Base-by-base conservation (phyloP, 495 filamentous ascomycete species). In the Symbiotaphrina buchneri region DNA sequence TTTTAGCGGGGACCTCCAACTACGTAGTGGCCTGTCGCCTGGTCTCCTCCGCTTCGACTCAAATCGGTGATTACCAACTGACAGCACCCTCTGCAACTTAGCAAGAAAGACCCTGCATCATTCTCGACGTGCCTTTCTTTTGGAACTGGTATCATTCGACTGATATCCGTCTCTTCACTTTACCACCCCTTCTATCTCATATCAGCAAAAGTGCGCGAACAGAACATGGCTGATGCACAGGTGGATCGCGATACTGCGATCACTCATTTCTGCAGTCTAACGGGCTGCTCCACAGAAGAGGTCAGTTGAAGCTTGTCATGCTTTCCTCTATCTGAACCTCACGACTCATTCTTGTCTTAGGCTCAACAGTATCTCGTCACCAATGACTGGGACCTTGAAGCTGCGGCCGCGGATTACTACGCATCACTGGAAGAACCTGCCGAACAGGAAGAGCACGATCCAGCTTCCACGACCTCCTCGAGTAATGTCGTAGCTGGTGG, bases 251-350 rank as follows among this genome's bases (percentile, higher is more conserved):
- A 84, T 48, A 59, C 63, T 40, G 51, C 77, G 35, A 69, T 87
- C 37, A 61, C 63, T 40, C 58, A 74, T 47, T 83, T 93, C 51
- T 69, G 68, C 47, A 55, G 55, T 31, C 56, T 92, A 43, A 85
- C 82, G 2, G 68, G 71, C 15, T 59, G 63, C 13, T 49, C 59
- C 6, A 48, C 73, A 3, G 52, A 69, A 23, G 61, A 72, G 47
- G 83, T 85, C 60, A 43, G 56, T 39, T 37, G 17, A 14, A 6
- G 7, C 21, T 13, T 3, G 19, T 26, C 2, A 46, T 21, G 1
- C 17, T 19, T 1, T 17, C 8, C 32, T 14, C 10, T 4, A 16
- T 25, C 10, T 21, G 5, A 6, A 30, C 14, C 6, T 34, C 11
- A 11, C 10, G 14, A 6, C 28, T 47, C 8, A 40, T 17, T 16